These are phyloP conservation scores for Salix arbutifolia DNA, from an alignment of 345 rosid species.

Conservation along the genomic window DNA sequence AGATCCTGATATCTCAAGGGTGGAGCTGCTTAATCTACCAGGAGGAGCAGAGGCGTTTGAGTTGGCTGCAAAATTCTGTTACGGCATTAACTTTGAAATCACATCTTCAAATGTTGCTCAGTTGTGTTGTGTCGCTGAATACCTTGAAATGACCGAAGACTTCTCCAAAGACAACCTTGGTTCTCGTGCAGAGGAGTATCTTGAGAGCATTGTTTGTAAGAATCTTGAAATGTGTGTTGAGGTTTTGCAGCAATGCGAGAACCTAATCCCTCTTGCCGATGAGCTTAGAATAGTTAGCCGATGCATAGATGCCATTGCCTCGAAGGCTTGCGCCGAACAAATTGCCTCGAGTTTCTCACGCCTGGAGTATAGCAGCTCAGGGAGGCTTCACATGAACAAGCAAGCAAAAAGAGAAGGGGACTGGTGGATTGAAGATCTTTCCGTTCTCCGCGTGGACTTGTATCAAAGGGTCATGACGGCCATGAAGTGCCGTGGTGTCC, in stretches of 20 bases:
- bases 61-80: slow-evolving; percentile 90
- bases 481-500: slow-evolving; percentile 93
- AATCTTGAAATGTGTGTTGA: slow-evolving; percentile 83
- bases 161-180: slow-evolving; percentile 81
- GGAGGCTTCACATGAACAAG: slow-evolving; percentile 91
- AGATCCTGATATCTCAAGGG: slow-evolving; percentile 79
- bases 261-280: slow-evolving; percentile 85
- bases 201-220: slow-evolving; percentile 77
- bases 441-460: slow-evolving; percentile 73
- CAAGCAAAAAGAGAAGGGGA: slow-evolving; percentile 75
- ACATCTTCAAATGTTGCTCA: slow-evolving; percentile 86
- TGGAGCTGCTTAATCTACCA: slow-evolving; percentile 86
- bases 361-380: slow-evolving; percentile 94
- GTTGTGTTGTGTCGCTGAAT: slow-evolving; percentile 73
- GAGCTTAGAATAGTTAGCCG: slow-evolving; percentile 72
- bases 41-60: slow-evolving; percentile 87
- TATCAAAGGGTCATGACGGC: slow-evolving; percentile 80
- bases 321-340: slow-evolving; percentile 87
- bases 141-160: slow-evolving; percentile 93
- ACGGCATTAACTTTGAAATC: slow-evolving; percentile 85
- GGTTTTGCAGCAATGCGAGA: slow-evolving; percentile 84
- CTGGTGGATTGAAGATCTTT: slow-evolving; percentile 97
- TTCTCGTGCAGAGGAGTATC: slow-evolving; percentile 86
- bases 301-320: slow-evolving; percentile 88
- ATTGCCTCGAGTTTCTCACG: slow-evolving; percentile 95